Conservation (phyloP, 164 flowering plant genomes). For the Vitis riparia region DNA sequence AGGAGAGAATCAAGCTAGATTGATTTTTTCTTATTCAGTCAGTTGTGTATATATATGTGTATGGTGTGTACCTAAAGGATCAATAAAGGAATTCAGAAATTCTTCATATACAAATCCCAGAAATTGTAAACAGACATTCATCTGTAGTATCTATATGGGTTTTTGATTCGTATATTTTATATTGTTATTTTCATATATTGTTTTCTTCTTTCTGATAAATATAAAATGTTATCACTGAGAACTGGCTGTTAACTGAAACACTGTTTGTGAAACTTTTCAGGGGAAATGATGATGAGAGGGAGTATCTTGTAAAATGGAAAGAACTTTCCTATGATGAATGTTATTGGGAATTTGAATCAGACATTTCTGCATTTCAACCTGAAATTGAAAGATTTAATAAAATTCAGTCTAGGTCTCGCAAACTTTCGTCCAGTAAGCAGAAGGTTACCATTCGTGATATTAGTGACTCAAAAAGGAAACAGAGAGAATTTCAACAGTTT, state of each 20-base stretch:
- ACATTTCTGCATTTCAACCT: slow-evolving; percentile 77
- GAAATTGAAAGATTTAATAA: slow-evolving; percentile 74
- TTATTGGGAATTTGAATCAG: slow-evolving; percentile 87
- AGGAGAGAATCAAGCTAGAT: no score
- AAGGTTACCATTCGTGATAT: slow-evolving; percentile 48
- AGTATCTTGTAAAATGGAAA: slow-evolving; percentile 94
- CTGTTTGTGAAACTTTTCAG: slow-evolving; percentile 34
- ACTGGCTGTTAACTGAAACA: slow-evolving; percentile 1
- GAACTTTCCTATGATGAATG: slow-evolving; percentile 94
- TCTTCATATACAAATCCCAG: no score
- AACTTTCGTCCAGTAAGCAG: slow-evolving; percentile 44
- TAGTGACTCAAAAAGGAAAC: slow-evolving; percentile 51
- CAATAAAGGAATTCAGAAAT: no score
- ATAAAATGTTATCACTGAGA: neutral
- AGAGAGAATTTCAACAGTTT: slow-evolving; percentile 83
- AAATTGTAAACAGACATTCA: no score
- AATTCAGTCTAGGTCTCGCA: slow-evolving; percentile 53
- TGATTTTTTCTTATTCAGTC: no score
- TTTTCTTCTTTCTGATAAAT: neutral
- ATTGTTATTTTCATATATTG: neutral
- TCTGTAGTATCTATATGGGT: no score
- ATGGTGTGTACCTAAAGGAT: no score
- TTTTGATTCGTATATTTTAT: no score
- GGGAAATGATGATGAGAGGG: slow-evolving; percentile 65
- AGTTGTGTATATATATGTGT: no score